A percentile compares a stretch with the other conserved stretches of the same genome.
Conservation (phyloP, 202 grass and related monocot genomes). For the Panicum virgatum region DNA sequence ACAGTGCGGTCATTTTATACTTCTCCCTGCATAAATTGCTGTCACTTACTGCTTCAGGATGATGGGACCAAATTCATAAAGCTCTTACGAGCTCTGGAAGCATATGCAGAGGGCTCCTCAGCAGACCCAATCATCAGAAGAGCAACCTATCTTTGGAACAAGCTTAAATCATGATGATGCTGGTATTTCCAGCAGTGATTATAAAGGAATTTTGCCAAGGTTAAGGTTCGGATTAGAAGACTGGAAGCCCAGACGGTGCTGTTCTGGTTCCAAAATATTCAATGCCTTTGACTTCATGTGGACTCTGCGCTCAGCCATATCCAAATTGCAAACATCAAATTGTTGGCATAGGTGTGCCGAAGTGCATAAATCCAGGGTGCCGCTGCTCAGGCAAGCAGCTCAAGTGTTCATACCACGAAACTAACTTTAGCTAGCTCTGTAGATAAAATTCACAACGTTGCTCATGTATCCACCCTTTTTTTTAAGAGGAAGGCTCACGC, state of each 20-base stretch:
- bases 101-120: slow-evolving; percentile 92
- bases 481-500: neutral
- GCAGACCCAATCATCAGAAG: slow-evolving; percentile 77
- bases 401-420: slow-evolving; percentile 24
- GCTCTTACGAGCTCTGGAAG: slow-evolving; percentile 81
- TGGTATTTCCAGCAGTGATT: slow-evolving; percentile 2
- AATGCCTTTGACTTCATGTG: neutral
- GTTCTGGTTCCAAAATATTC: neutral
- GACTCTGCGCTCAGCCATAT: neutral
- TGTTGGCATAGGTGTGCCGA: neutral
- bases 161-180: slow-evolving; percentile 46
- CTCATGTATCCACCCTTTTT: neutral
- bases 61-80: slow-evolving; percentile 82
- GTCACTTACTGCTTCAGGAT: slow-evolving; percentile 53
- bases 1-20: neutral
- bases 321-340: neutral
- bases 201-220: neutral
- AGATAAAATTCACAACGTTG: slow-evolving; percentile 29
- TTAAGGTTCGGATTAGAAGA: slow-evolving; percentile 13
- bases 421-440: slow-evolving; percentile 41
- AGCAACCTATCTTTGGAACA: slow-evolving; percentile 76
- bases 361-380: slow-evolving; percentile 1
- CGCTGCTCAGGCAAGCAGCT: neutral
- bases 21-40: neutral
- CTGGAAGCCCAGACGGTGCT: neutral